Evolutionary conservation across 371 early-diverging fungal genomes (phyloP), one percentile per base, ranked within the genome.

Genomic region (Syncephalis fuscata): DNA sequence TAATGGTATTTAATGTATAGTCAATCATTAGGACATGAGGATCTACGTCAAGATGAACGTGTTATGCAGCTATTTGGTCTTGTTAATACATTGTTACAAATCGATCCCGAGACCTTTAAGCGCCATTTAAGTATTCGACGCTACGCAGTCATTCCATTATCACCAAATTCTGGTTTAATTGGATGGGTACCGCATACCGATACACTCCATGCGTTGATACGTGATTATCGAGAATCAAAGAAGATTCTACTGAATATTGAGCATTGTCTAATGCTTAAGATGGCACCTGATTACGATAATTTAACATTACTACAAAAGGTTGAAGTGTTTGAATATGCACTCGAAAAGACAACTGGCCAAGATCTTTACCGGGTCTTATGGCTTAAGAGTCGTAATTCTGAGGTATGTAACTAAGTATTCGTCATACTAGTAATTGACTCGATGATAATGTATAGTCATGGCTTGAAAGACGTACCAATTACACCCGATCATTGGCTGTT

Each of bases 31-130:
- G 32, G 81, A 0, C 44, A 22, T 10, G 99, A 99, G 61, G 99
- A 99, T 68, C 63, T 99, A 22, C 75, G 98, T 42, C 98, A 95
- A 64, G 99, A 99, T 64, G 80, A 86, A 22, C 71, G 98, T 19
- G 73, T 96, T 51, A 92, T 94, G 87, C 98, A 98, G 53, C 82
- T 99, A 51, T 85, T 81, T 57, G 52, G 70, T 39, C 73, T 98
- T 60, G 84, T 99, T 51, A 98, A 98, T 66, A 80, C 72, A 46
- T 66, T 97, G 46, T 68, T 98, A 19, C 66, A 73, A 20, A 77
- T 75, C 50, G 73, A 86, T 55, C 54, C 80, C 3, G 80, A 87
- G 46, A 60, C 85, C 2, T 63, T 78, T 38, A 64, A 74, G 22
- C 68, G 85, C 10, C 61, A 74, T 1, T 61, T 95, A 71, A 72